phyloP scores from a whole-genome alignment of 2,329 filamentous ascomycete genomes.

The Exophiala aquamarina region DNA sequence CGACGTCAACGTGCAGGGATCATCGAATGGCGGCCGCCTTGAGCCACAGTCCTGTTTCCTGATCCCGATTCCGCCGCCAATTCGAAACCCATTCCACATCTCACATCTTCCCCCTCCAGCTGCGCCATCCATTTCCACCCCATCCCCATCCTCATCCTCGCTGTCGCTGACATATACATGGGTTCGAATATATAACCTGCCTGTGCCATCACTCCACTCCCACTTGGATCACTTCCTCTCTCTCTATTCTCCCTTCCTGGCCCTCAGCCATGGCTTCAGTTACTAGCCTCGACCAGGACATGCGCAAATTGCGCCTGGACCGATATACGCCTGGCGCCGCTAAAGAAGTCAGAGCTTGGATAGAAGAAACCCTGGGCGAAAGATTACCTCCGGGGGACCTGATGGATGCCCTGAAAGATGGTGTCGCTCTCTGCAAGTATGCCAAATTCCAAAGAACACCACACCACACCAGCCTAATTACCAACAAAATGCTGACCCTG shows the following conservation, averaged over 20 bases:
- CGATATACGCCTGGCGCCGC: constrained; percentile 91
- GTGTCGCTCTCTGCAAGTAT: constrained; percentile 88
- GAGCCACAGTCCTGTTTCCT: too few species aligned
- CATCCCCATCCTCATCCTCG: too few species aligned
- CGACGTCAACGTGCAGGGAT: constrained; percentile 22
- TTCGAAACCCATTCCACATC: too few species aligned
- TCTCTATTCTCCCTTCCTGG: neutral
- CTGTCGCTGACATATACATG: too few species aligned
- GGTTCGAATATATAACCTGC: too few species aligned
- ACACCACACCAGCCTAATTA: too few species aligned
- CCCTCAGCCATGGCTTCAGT: constrained; percentile 77
- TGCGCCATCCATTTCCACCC: neutral
- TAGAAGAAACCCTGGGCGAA: constrained; percentile 77
- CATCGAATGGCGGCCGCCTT: too few species aligned
- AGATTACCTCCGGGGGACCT: constrained; percentile 72
- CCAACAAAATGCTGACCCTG: constrained; percentile 24
- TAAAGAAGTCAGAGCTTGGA: constrained; percentile 81
- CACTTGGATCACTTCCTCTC: too few species aligned
- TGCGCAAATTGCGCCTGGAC: constrained; percentile 87
- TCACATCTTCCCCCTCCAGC: too few species aligned
- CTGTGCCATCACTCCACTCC: too few species aligned
- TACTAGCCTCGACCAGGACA: constrained; percentile 87
- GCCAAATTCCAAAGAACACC: neutral
- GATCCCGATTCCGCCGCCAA: too few species aligned
- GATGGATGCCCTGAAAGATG: constrained; percentile 84